These are phyloP conservation scores for Epichloe amarillans DNA, from an alignment of 2,329 filamentous ascomycete species.

Conservation along the genomic window DNA sequence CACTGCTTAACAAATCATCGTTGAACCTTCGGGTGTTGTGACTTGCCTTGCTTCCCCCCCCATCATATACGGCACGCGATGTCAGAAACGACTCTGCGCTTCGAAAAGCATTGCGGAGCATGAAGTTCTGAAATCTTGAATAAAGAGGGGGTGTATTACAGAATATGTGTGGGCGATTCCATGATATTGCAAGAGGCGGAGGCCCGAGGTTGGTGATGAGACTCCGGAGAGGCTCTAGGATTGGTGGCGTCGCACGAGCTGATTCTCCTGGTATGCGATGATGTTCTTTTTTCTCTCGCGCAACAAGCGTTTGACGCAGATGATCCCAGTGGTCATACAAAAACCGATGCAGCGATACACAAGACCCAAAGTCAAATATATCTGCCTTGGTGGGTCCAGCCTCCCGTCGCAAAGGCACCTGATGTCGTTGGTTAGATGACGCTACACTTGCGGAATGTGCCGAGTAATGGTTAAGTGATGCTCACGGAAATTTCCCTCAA, in stretches of 20 bases:
- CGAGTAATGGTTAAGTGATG: not conserved
- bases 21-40: not conserved
- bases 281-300: constrained; percentile 45
- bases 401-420: constrained; percentile 35
- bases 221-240: constrained; percentile 46
- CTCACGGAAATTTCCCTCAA: constrained; percentile 51
- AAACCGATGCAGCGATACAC: constrained; percentile 54
- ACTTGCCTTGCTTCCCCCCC: constrained; percentile 53
- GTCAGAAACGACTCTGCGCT: constrained; percentile 52
- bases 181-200: constrained; percentile 53
- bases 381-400: constrained; percentile 30
- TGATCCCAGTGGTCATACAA: constrained; percentile 62
- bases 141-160: constrained; percentile 52
- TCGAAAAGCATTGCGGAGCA: constrained; percentile 55
- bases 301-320: constrained; percentile 48
- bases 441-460: not conserved
- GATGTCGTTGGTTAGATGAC: constrained; percentile 2
- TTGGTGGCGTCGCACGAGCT: constrained; percentile 36
- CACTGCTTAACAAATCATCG: not conserved
- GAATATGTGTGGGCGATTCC: constrained; percentile 55
- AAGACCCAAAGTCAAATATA: constrained; percentile 57
- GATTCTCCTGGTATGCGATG: constrained; percentile 42
- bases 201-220: constrained; percentile 55
- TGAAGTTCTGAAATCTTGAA: constrained; percentile 58
- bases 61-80: constrained; percentile 54